phyloP scores from a whole-genome alignment of 441 rosid species.

The Adansonia grandidieri region DNA sequence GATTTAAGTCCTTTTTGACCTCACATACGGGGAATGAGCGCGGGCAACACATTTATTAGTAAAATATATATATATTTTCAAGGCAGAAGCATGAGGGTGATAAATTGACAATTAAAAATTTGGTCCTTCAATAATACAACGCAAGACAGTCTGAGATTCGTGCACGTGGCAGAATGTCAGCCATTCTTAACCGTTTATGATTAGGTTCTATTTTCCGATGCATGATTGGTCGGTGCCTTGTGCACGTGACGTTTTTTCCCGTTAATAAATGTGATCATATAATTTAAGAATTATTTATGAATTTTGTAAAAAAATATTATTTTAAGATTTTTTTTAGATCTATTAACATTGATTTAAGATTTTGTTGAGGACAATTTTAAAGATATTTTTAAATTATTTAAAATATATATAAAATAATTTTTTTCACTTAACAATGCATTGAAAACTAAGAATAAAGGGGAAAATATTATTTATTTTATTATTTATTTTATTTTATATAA shows the following conservation, averaged over 20 bases:
- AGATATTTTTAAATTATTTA: too few species aligned
- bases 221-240: constrained; percentile 41
- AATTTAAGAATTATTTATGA: too few species aligned
- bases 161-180: constrained; percentile 33
- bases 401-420: too few species aligned
- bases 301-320: too few species aligned
- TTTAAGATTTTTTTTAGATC: too few species aligned
- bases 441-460: too few species aligned
- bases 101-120: background rate
- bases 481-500: too few species aligned
- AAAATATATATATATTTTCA: background rate
- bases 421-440: too few species aligned
- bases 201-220: constrained; percentile 20
- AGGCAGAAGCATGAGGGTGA: background rate
- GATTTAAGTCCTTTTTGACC: constrained; percentile 28
- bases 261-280: background rate
- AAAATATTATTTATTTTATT: too few species aligned
- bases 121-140: constrained; percentile 21
- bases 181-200: constrained; percentile 30
- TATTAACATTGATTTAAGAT: too few species aligned
- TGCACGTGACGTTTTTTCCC: constrained; percentile 4
- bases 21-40: constrained; percentile 40
- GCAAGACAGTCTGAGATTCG: background rate
- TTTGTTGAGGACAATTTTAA: too few species aligned
- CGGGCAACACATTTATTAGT: constrained; percentile 22